Conservation (phyloP, 2,329 filamentous ascomycete species). For the Eutypa lata region DNA sequence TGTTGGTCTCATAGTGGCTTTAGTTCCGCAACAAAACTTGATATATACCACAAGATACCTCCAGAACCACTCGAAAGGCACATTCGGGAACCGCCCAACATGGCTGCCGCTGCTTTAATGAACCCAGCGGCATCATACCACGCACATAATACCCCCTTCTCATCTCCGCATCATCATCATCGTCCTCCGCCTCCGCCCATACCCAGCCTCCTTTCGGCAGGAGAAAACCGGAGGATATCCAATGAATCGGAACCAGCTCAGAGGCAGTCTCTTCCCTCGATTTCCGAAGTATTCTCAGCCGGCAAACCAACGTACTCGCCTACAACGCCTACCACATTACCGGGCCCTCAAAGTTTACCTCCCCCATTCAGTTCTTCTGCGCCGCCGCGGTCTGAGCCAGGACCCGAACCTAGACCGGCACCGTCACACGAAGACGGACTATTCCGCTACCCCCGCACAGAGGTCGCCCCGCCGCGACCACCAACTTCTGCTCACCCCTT, state of each 20-base stretch:
- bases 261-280: constrained; percentile 30
- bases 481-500: constrained; percentile 23
- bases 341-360: constrained; percentile 23
- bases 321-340: constrained; percentile 23
- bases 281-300: constrained; percentile 30
- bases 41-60: constrained; percentile 23
- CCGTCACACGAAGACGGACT: constrained; percentile 28
- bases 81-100: constrained; percentile 23
- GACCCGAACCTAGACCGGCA: constrained; percentile 22
- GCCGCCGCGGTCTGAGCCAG: constrained; percentile 24
- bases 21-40: constrained; percentile 25
- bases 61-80: constrained; percentile 20
- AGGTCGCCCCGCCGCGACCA: constrained; percentile 20
- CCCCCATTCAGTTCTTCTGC: constrained; percentile 21
- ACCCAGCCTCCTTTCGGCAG: constrained; percentile 23
- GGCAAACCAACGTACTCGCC: constrained; percentile 28
- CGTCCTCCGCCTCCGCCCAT: constrained; percentile 20
- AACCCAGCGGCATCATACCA: constrained; percentile 30
- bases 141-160: constrained; percentile 23
- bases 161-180: constrained; percentile 24
- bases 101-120: constrained; percentile 31
- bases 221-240: constrained; percentile 23
- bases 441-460: constrained; percentile 23
- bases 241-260: constrained; percentile 24
- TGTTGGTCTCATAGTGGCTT: constrained; percentile 25